These are phyloP conservation scores for Russula abietina DNA, from an alignment of 768 basidiomycete species.

Conservation along the genomic window DNA sequence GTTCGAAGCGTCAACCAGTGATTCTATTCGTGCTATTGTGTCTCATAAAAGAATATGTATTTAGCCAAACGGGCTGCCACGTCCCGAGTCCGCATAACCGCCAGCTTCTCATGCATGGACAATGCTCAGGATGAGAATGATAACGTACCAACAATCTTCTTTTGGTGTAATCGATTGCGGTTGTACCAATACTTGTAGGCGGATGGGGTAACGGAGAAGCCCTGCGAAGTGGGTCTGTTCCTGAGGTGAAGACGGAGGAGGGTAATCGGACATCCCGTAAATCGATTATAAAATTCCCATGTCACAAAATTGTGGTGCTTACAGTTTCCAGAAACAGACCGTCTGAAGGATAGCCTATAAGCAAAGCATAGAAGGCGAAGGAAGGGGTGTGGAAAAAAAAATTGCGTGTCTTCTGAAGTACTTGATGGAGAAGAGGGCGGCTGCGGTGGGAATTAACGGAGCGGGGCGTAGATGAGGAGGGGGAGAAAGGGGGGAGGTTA, in stretches of 20 bases:
- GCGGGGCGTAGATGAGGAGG: background rate
- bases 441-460: background rate
- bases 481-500: background rate
- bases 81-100: background rate
- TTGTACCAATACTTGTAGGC: background rate
- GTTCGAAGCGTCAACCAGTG: background rate
- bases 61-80: background rate
- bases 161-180: slow-evolving; percentile 3
- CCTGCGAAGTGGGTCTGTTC: background rate
- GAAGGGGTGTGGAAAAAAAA: background rate
- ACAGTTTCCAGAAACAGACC: background rate
- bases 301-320: background rate
- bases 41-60: background rate
- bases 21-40: background rate
- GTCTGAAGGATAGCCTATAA: background rate
- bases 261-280: background rate
- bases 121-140: background rate
- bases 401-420: background rate
- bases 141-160: background rate
- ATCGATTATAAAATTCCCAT: background rate
- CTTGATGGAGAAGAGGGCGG: background rate
- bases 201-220: background rate
- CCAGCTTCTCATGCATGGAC: background rate
- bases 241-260: background rate
- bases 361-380: background rate